Evolutionary conservation across 78 protist species (phyloP).

Genomic region (Dictyostelium firmibasis): DNA sequence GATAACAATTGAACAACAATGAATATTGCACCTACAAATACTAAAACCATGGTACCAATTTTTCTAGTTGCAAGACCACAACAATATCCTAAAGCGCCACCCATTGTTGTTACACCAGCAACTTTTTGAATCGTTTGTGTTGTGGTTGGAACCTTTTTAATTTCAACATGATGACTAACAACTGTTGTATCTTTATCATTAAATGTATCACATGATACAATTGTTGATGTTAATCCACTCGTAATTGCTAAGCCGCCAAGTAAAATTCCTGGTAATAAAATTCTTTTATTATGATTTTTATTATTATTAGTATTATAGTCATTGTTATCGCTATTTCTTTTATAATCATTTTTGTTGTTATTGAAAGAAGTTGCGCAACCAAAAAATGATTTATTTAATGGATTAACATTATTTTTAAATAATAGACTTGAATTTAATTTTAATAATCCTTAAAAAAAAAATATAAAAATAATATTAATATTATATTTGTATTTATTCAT

Average conservation of each 20-base stretch:
- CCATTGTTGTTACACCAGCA: constrained; percentile 31
- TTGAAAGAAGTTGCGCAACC: neutral
- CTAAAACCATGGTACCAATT: constrained; percentile 24
- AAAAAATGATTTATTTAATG: neutral
- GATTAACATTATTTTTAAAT: neutral
- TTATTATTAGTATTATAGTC: neutral
- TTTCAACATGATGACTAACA: neutral
- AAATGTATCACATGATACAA: constrained; percentile 1
- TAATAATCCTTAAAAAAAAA: neutral
- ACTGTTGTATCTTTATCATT: neutral
- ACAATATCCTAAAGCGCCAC: constrained; percentile 54
- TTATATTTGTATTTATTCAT: neutral
- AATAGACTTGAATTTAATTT: neutral
- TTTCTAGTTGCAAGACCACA: constrained; percentile 61
- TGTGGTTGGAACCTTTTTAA: neutral
- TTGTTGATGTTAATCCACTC: neutral
- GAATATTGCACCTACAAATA: constrained; percentile 50
- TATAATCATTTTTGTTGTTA: neutral
- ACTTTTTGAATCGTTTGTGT: neutral
- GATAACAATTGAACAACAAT: constrained; percentile 50
- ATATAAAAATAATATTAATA: neutral
- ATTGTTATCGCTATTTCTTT: neutral
- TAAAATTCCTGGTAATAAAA: neutral
- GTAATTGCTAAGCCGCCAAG: neutral
- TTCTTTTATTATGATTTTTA: neutral